Conservation (phyloP, 139 green algal genomes). For the Asterochloris erici region DNA sequence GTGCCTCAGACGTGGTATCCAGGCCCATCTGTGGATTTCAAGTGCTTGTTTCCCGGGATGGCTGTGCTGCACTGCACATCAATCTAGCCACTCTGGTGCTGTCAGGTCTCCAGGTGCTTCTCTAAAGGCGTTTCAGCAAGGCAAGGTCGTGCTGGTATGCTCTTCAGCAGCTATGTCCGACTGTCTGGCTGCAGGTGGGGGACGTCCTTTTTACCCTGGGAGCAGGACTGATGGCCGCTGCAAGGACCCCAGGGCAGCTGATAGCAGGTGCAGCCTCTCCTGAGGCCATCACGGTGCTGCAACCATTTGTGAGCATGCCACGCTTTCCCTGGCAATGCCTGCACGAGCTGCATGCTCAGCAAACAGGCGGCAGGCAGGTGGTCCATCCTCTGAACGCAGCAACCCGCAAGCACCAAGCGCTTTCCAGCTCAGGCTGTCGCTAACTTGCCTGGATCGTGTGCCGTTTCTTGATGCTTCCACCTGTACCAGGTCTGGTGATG, state of each 20-base stretch:
- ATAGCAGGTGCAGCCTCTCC: conserved; percentile 28
- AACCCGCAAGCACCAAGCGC: background rate
- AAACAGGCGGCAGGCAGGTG: background rate
- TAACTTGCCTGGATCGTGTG: too few relatives aligned
- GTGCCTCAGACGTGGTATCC: too few relatives aligned
- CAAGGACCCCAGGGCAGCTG: conserved; percentile 17
- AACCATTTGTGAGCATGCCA: too few relatives aligned
- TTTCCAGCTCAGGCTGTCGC: background rate
- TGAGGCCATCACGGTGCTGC: background rate
- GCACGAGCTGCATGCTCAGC: background rate
- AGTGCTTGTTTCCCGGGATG: too few relatives aligned
- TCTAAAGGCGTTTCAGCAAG: background rate
- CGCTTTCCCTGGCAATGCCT: too few relatives aligned
- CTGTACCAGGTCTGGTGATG: too few relatives aligned
- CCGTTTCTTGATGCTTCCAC: too few relatives aligned
- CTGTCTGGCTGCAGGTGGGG: conserved; percentile 23
- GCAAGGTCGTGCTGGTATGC: background rate
- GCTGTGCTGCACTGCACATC: too few relatives aligned
- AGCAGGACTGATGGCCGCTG: conserved; percentile 38
- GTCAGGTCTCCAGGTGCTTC: background rate
- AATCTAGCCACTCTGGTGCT: too few relatives aligned
- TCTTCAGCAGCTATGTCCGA: background rate
- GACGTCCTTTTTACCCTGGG: conserved; percentile 52
- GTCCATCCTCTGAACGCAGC: background rate
- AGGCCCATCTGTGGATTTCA: too few relatives aligned